Base-by-base conservation (phyloP, 1,284 basidiomycete genomes). In the Phylloporus sp. region DNA sequence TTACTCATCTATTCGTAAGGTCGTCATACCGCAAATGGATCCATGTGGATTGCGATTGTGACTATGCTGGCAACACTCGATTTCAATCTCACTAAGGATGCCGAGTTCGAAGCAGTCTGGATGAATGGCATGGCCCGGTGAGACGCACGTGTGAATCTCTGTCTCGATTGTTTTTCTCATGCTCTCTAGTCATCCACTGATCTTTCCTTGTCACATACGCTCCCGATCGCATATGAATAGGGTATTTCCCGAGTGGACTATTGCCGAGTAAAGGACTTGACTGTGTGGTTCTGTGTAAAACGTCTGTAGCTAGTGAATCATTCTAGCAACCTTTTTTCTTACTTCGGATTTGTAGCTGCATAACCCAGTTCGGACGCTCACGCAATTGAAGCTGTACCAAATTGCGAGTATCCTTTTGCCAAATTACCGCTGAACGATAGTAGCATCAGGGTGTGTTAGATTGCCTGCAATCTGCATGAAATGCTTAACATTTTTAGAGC, bases 61-160 rank as follows among this genome's bases (percentile, higher is more conserved):
- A 75, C 67, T 35, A 75, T 78, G 68, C 67, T 77, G 5, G 75
- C 75, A 7, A 74, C 68, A 10, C 63, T 78, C 43, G 66, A 77
- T n/a, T 76, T 76, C 64, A 59, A 68, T 53, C 60, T 37, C 25
- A 69, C 74, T 4, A 70, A 75, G 45, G 69, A 74, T 37, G 47
- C 73, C 27, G 32, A 32, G 10, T 72, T 76, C 19, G 67, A 71
- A 49, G 65, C 55, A 12, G 47, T 65, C 52, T 75, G 25, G 35
- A 20, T 32, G 45, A 69, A 65, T 3, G 68, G 68, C 45, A 1
- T 71, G 7, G 8, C 66, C 58, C 70, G 67, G 74, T 77, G 57
- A 53, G 70, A 60, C 43, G 27, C 27, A 47, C 49, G 32, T 5
- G 23, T 4, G 19, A 8, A 47, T 45, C 19, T 37, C 27, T 11